Conservation (phyloP, 805 yeast genomes). For the Suhomyces sp. region DNA sequence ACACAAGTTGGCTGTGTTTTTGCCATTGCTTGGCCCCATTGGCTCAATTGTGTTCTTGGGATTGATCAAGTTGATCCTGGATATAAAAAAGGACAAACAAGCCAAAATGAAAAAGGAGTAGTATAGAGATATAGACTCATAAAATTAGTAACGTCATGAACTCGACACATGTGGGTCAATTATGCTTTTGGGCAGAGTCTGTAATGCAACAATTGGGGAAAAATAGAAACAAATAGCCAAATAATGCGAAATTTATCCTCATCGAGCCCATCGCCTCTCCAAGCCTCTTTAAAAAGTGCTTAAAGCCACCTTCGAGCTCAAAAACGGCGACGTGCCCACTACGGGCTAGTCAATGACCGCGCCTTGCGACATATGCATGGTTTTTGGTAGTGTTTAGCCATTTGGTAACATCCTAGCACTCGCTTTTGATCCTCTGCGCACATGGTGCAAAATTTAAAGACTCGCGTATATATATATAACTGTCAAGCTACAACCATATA, state of each 20-base stretch:
- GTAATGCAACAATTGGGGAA: not conserved
- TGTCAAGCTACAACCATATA: not conserved
- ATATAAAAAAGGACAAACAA: constrained; percentile 25
- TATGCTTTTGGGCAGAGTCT: not conserved
- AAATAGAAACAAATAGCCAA: not conserved
- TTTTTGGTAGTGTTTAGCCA: too few species aligned
- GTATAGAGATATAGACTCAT: not conserved
- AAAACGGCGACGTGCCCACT: too few species aligned
- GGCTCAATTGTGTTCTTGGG: constrained; percentile 60
- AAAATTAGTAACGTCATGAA: not conserved
- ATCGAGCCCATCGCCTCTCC: not conserved
- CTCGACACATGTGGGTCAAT: not conserved
- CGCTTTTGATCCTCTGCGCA: not conserved
- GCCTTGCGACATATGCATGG: not conserved
- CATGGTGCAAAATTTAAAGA: not conserved
- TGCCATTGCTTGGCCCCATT: constrained; percentile 88
- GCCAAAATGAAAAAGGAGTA: not conserved
- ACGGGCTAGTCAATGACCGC: not conserved
- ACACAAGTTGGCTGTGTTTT: constrained; percentile 89
- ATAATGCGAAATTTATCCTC: not conserved
- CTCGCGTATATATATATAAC: not conserved
- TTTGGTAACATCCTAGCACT: not conserved
- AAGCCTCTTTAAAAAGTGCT: too few species aligned
- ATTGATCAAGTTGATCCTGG: constrained; percentile 44
- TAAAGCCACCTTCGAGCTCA: too few species aligned